These are phyloP conservation scores for Paramarasmius palmivorus DNA, from an alignment of 1,284 basidiomycete species.

Conservation along the genomic window DNA sequence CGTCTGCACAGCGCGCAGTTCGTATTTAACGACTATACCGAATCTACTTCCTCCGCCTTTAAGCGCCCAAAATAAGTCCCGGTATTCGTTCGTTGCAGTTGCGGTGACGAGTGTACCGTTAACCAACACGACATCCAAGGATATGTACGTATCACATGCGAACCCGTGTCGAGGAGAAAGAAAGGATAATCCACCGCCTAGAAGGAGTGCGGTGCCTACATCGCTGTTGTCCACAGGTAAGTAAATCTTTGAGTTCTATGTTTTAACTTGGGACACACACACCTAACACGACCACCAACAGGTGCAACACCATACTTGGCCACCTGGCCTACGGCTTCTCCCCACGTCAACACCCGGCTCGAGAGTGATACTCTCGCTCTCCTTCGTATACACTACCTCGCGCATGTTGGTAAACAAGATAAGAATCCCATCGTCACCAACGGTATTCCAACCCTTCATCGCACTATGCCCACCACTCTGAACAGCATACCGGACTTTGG, in stretches of 20 bases:
- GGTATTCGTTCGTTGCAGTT: conserved; percentile 34
- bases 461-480: conserved; percentile 39
- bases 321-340: conserved; percentile 32
- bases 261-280: conserved; percentile 16
- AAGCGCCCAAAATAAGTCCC: conserved; percentile 40
- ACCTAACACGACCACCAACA: conserved; percentile 38
- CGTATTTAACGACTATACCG: conserved; percentile 41
- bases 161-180: conserved; percentile 18
- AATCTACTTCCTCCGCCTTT: conserved; percentile 43
- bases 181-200: conserved; percentile 21
- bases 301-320: conserved; percentile 34
- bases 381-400: conserved; percentile 31
- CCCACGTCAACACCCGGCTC: conserved; percentile 40
- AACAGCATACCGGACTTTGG: conserved; percentile 34
- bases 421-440: conserved; percentile 36
- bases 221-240: conserved; percentile 7
- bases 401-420: conserved; percentile 38
- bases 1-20: conserved; percentile 34
- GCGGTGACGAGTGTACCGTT: conserved; percentile 38
- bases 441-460: conserved; percentile 40
- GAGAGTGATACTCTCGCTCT: conserved; percentile 34
- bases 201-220: conserved; percentile 20
- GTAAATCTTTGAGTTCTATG: no score
- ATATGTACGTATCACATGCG: conserved; percentile 14
- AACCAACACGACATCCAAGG: conserved; percentile 33